These are phyloP conservation scores for Camelina neglecta DNA, from an alignment of 345 rosid species.

Conservation along the genomic window DNA sequence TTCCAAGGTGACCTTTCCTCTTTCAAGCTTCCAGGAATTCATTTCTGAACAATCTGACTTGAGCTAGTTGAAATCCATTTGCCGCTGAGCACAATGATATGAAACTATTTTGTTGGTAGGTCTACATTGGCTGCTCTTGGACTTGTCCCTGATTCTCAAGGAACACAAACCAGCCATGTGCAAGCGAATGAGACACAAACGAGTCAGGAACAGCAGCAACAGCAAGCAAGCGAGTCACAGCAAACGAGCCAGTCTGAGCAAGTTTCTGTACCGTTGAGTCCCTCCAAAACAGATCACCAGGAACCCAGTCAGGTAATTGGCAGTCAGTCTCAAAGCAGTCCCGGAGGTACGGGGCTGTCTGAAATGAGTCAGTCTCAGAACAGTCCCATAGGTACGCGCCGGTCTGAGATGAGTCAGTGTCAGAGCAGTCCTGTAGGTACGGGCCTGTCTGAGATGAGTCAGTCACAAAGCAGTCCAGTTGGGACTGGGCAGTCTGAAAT, in stretches of 20 bases:
- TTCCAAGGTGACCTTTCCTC: slow-evolving; percentile 64
- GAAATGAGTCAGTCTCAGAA: slow-evolving; percentile 35
- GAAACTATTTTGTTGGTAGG: slow-evolving; percentile 46
- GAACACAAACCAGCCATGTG: slow-evolving; percentile 35
- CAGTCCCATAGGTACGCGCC: slow-evolving; percentile 11
- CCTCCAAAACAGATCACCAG: slow-evolving; percentile 29
- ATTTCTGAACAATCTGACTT: neutral
- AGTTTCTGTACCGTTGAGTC: slow-evolving; percentile 30
- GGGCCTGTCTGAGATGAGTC: slow-evolving; percentile 12
- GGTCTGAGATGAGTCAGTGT: slow-evolving; percentile 30
- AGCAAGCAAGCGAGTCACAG: slow-evolving; percentile 34
- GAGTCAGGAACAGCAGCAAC: slow-evolving; percentile 32
- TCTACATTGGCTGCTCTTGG: slow-evolving; percentile 81
- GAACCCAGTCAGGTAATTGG: slow-evolving; percentile 37
- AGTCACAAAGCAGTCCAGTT: neutral
- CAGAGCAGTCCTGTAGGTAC: neutral
- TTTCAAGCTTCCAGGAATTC: slow-evolving; percentile 5
- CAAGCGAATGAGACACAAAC: slow-evolving; percentile 32
- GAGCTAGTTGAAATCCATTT: slow-evolving; percentile 25
- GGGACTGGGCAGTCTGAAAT: slow-evolving; percentile 10
- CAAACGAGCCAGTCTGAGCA: slow-evolving; percentile 39
- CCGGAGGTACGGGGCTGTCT: neutral
- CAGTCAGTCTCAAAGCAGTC: slow-evolving; percentile 39
- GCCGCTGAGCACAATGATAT: slow-evolving; percentile 32
- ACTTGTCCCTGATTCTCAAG: slow-evolving; percentile 68